phyloP scores from a whole-genome alignment of 257 asterid genomes.

The Gentiana macrophylla region DNA sequence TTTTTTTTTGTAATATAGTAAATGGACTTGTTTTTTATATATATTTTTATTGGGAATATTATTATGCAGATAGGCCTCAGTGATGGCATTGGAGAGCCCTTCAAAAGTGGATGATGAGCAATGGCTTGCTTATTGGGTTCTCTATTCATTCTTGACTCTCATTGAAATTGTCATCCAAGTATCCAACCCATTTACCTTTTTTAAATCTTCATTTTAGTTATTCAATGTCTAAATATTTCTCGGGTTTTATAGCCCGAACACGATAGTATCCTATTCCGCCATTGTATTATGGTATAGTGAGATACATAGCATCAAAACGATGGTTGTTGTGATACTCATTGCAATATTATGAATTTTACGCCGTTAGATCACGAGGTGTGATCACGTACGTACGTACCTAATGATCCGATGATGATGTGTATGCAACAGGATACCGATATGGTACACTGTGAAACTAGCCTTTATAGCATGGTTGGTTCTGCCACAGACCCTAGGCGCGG shows the following conservation, averaged over 20 bases:
- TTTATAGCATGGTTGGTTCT: conserved; percentile 71
- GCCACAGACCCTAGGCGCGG: conserved; percentile 74
- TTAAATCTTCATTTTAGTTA: too few relatives aligned
- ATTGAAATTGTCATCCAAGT: conserved; percentile 23
- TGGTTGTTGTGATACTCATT: not conserved
- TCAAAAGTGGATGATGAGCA: conserved; percentile 43
- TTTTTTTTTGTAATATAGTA: too few relatives aligned
- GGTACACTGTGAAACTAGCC: conserved; percentile 70
- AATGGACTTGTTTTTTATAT: not conserved
- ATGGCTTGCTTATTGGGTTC: conserved; percentile 53
- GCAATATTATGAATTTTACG: too few relatives aligned
- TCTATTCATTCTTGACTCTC: conserved; percentile 35
- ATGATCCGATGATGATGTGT: too few relatives aligned
- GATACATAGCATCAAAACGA: too few relatives aligned
- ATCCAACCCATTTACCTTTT: conserved; percentile 11
- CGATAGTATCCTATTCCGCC: too few relatives aligned
- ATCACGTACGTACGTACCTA: too few relatives aligned
- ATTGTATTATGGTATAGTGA: too few relatives aligned
- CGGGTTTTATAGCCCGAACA: too few relatives aligned
- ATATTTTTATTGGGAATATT: not conserved
- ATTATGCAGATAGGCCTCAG: conserved; percentile 31
- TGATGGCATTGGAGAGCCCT: conserved; percentile 31
- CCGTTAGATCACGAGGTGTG: too few relatives aligned
- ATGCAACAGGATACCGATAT: conserved; percentile 49
- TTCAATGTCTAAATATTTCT: too few relatives aligned